Conservation (phyloP, 208 protist genomes). For the Leishmania gerbilli region DNA sequence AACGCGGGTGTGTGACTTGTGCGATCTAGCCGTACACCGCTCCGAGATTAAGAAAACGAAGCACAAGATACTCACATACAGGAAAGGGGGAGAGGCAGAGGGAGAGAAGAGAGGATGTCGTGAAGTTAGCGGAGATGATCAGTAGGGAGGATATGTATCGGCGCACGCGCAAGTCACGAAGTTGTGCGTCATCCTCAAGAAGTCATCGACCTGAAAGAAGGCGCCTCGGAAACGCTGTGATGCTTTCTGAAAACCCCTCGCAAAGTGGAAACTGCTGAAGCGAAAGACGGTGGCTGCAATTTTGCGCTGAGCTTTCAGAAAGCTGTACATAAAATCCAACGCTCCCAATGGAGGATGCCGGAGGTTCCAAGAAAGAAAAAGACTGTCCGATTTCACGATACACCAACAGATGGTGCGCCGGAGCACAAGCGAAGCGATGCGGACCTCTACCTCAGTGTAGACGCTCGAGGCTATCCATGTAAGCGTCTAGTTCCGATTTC, state of each 20-base stretch:
- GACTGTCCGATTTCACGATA: background rate
- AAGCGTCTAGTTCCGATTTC: conserved; percentile 66
- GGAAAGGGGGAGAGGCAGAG: background rate
- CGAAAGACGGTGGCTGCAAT: background rate
- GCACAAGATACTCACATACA: background rate
- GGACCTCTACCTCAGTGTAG: conserved; percentile 4
- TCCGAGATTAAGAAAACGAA: background rate
- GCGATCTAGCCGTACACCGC: background rate
- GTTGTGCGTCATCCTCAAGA: background rate
- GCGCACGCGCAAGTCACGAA: background rate
- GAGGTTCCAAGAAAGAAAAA: background rate
- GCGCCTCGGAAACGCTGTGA: background rate
- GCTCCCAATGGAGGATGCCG: background rate
- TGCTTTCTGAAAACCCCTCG: background rate
- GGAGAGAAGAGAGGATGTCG: background rate
- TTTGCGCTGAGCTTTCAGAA: background rate
- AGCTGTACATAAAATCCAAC: conserved; percentile 5
- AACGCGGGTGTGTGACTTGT: background rate
- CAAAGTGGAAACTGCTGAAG: conserved; percentile 2
- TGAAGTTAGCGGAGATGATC: background rate
- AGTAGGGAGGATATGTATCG: background rate
- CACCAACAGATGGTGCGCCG: background rate
- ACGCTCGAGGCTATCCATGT: conserved; percentile 42
- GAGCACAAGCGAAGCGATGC: background rate
- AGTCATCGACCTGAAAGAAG: background rate